Base-by-base conservation (phyloP, 2,329 filamentous ascomycete genomes). In the Phoma sp. region DNA sequence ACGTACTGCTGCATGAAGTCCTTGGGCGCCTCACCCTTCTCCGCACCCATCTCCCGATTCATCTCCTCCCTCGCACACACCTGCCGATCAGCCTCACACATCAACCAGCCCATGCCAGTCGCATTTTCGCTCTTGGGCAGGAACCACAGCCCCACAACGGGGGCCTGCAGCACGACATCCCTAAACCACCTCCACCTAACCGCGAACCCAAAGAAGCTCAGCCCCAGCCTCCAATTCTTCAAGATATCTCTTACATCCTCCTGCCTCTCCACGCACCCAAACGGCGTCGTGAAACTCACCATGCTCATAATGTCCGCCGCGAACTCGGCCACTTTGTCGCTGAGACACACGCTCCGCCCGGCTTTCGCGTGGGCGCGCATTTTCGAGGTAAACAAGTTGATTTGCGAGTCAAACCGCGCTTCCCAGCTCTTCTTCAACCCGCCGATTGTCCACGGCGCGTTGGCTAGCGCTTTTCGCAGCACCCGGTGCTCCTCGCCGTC, bases 281-380 rank as follows among this genome's bases (percentile, higher is more conserved):
- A 78, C 3, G 75, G 64, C 3, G 69, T 41, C 4, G 60, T 65
- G 53, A 79, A 78, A 2, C 67, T 68, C 7, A 78, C 65, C 66
- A 74, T 73, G 7, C 71, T 74, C 69, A 79, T 75, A 36, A 77
- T 71, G 41, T 79, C 77, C 4, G 75, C 74, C 2, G 75, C 74
- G 54, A 77, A 78, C 52, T 77, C 68, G 14, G 73, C 73, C 4
- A 74, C 65, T 47, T 75, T 77, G 52, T 77, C 70, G 9, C 61
- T 68, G 2, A 78, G n/a, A 32, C 69, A 67, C 7, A 77, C 60
- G 4, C 61, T 50, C 2, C 59, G 54, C 24, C 54, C 45, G 0
- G 55, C 64, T 4, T 61, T 46, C 2, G 67, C 65, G 33, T 68
- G 59, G 38, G 74, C 70, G 4, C 51, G 54, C 62, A 75, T 67